Evolutionary conservation across 2,329 filamentous ascomycete genomes (phyloP).

Genomic region (Arachnomyces sp.): DNA sequence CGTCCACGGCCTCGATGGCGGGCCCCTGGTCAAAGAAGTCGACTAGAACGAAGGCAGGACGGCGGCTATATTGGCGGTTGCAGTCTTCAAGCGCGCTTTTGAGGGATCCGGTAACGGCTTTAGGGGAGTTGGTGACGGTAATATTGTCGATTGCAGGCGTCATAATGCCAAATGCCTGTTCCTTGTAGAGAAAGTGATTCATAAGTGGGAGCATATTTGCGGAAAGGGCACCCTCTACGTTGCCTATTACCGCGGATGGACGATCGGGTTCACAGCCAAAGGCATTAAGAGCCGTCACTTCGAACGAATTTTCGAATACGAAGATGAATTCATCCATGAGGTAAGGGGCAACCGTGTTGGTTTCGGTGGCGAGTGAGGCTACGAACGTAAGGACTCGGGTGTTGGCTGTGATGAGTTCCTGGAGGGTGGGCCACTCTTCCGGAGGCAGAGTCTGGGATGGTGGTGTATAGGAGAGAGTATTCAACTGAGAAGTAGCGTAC

Average conservation of each 20-base stretch:
- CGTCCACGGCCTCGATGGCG: slow-evolving; percentile 60
- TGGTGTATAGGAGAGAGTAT: slow-evolving; percentile 53
- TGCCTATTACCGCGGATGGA: slow-evolving; percentile 46
- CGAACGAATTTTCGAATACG: slow-evolving; percentile 65
- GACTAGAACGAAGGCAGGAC: slow-evolving; percentile 66
- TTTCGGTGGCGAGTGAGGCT: slow-evolving; percentile 39
- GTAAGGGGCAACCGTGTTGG: slow-evolving; percentile 30
- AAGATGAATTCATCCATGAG: slow-evolving; percentile 37
- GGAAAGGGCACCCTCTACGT: slow-evolving; percentile 43
- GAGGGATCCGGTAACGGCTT: slow-evolving; percentile 46
- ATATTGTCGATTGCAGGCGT: slow-evolving; percentile 55
- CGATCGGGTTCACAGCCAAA: slow-evolving; percentile 68
- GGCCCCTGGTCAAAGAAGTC: slow-evolving; percentile 72
- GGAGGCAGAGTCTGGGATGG: slow-evolving; percentile 35
- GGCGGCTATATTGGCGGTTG: slow-evolving; percentile 27
- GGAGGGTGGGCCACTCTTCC: slow-evolving; percentile 61
- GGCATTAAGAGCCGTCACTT: slow-evolving; percentile 51
- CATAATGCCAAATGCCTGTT: slow-evolving; percentile 45
- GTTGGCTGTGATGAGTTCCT: slow-evolving; percentile 55
- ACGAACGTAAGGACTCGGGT: slow-evolving; percentile 63
- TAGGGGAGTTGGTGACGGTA: slow-evolving; percentile 56
- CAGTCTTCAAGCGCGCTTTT: slow-evolving; percentile 28
- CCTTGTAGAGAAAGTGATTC: slow-evolving; percentile 70
- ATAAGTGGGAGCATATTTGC: slow-evolving; percentile 59
- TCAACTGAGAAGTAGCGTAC: slow-evolving; percentile 53